These are phyloP conservation scores for Penicillium parvum DNA, from an alignment of 495 filamentous ascomycete genomes.

Conservation along the genomic window DNA sequence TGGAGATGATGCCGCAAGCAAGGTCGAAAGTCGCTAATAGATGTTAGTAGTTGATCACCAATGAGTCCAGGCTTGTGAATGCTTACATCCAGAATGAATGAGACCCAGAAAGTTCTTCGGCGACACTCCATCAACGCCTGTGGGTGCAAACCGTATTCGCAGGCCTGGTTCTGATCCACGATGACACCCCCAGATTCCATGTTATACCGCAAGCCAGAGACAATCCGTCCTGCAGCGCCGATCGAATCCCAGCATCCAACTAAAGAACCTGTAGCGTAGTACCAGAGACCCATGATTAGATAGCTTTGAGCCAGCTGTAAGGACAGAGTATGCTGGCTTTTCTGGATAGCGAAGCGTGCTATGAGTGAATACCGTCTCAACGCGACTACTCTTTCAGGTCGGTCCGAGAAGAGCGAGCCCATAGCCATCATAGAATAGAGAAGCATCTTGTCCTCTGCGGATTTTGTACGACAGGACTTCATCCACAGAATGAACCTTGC, in stretches of 20 bases:
- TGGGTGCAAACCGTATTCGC: conserved; percentile 55
- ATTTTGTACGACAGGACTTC: conserved; percentile 48
- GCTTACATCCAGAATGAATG: conserved; percentile 58
- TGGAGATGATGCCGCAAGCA: conserved; percentile 43
- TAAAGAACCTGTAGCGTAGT: conserved; percentile 52
- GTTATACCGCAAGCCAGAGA: conserved; percentile 54
- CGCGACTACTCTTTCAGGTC: conserved; percentile 42
- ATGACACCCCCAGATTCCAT: conserved; percentile 53
- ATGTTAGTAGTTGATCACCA: conserved; percentile 8
- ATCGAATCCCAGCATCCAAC: conserved; percentile 56
- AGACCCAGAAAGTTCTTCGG: conserved; percentile 63
- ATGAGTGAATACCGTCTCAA: conserved; percentile 52
- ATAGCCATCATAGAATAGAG: conserved; percentile 61
- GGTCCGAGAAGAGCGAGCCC: conserved; percentile 54
- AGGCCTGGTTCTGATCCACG: conserved; percentile 36
- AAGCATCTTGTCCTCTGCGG: conserved; percentile 63
- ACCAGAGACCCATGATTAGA: conserved; percentile 60
- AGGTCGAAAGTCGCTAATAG: conserved; percentile 51
- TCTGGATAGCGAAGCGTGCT: conserved; percentile 54
- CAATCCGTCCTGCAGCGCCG: conserved; percentile 54
- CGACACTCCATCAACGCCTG: conserved; percentile 59
- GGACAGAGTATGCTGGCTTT: conserved; percentile 44
- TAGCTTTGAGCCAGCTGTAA: conserved; percentile 60
- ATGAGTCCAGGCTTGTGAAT: too few relatives aligned
- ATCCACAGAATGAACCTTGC: conserved; percentile 50